phyloP scores from a whole-genome alignment of 352 stramenopile genomes.

The Thraustotheca clavata region DNA sequence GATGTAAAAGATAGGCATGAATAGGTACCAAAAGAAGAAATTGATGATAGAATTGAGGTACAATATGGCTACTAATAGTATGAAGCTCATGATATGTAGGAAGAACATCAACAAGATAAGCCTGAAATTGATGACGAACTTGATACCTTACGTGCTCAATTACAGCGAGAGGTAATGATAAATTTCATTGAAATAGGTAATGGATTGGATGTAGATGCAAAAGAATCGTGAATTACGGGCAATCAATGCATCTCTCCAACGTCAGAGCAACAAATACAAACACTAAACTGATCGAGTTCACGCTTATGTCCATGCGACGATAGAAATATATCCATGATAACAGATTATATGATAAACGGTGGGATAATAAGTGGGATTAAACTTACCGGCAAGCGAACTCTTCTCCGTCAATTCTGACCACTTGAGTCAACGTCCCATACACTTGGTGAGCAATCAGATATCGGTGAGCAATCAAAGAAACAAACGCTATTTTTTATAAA shows the following conservation, averaged over 20 bases:
- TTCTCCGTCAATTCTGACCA: too few relatives aligned
- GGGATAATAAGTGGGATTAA: too few relatives aligned
- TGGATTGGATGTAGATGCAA: constrained; percentile 34
- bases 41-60: background rate
- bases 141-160: background rate
- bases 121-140: constrained; percentile 15
- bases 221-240: constrained; percentile 37
- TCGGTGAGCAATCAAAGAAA: too few relatives aligned
- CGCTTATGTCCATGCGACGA: background rate
- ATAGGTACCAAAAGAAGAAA: background rate
- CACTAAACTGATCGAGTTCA: background rate
- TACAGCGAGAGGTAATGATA: background rate
- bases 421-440: too few relatives aligned
- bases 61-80: background rate
- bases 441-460: too few relatives aligned
- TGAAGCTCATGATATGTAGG: background rate
- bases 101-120: background rate
- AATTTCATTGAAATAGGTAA: constrained; percentile 12
- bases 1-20: background rate
- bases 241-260: constrained; percentile 32
- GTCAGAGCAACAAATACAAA: constrained; percentile 26
- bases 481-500: too few relatives aligned
- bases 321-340: too few relatives aligned
- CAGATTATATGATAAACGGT: too few relatives aligned
- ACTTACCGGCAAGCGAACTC: too few relatives aligned